Base-by-base conservation (phyloP, 1,284 basidiomycete genomes). In the Filobasidium uniguttulatum region DNA sequence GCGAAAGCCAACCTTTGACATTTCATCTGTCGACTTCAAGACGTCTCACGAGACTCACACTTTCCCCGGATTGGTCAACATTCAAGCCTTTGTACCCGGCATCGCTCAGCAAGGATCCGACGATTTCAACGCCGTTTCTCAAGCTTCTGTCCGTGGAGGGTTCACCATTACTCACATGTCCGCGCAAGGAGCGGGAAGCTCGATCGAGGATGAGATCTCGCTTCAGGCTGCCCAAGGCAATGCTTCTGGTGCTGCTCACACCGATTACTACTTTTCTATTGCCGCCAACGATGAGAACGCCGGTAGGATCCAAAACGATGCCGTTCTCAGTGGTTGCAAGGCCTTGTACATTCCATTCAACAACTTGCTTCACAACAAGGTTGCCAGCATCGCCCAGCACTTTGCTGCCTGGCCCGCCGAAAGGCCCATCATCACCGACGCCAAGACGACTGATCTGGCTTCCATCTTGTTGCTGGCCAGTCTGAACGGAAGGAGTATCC, bases 351-450 rank as follows among this genome's bases (percentile, higher is more conserved):
- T 96, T 56, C 83, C 88, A 4, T 83, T 85, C 73, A 76, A 76
- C 59, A 73, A 73, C 52, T 63, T 70, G 51, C 77, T 75, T 40
- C 73, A 78, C 76, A 71, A 73, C 67, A 72, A 73, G 63, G 69
- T 76, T 49, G 69, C 75, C 26, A 67, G 69, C 43, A 79, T 93
- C 33, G 87, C 90, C 1, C 75, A 81, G 23, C 87, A 96, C 69
- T 94, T 97, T 64, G 78, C 85, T 15, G 76, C 82, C 5, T 98
- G 94, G 93, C 85, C 93, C 1, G 62, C 72, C 17, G 87, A 94
- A 61, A 93, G 90, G 69, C 84, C 84, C 20, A 88, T 98, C 62
- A 76, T 97, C 48, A 94, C 93, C 1, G 85, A 97, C 65, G 93
- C 94, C 6, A 83, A 83, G 59, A 83, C 85, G 19, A 85, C 88